Evolutionary conservation across 176 grass and related monocot species (phyloP).

Genomic region (Thalia dealbata): DNA sequence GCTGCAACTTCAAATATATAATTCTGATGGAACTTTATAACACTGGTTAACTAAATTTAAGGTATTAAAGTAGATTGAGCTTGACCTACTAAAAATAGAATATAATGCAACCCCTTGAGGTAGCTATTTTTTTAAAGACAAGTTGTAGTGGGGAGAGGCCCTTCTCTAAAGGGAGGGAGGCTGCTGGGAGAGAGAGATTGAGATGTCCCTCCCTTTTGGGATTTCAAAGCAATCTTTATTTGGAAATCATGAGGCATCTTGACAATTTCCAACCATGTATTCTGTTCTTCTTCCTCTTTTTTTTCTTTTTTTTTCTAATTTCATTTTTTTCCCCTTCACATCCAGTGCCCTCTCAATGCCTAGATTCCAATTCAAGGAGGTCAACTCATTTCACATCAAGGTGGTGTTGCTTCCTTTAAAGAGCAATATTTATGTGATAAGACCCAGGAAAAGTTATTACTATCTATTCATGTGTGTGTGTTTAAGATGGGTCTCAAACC

Average conservation of each 20-base stretch:
- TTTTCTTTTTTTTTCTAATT: too few relatives aligned
- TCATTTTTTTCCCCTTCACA: too few relatives aligned
- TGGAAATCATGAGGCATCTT: constrained; percentile 5
- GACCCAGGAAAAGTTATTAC: too few relatives aligned
- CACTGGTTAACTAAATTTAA: too few relatives aligned
- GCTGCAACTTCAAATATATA: too few relatives aligned
- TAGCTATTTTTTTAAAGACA: neutral
- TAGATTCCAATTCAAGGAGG: constrained; percentile 2
- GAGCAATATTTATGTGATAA: neutral
- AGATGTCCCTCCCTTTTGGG: constrained; percentile 2
- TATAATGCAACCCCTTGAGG: too few relatives aligned
- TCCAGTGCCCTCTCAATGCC: neutral
- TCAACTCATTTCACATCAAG: constrained; percentile 13
- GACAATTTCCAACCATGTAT: neutral
- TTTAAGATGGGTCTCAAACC: too few relatives aligned
- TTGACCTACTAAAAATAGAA: too few relatives aligned
- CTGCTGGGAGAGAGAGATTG: neutral
- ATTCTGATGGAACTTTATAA: too few relatives aligned
- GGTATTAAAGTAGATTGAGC: too few relatives aligned
- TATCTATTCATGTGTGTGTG: too few relatives aligned
- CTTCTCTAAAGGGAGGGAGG: neutral
- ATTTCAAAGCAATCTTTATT: neutral
- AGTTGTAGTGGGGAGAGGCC: neutral
- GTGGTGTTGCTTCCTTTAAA: neutral
- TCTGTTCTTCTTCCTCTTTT: neutral